These are phyloP conservation scores for Solioccasus polychromus DNA, from an alignment of 768 basidiomycete genomes.

Conservation along the genomic window DNA sequence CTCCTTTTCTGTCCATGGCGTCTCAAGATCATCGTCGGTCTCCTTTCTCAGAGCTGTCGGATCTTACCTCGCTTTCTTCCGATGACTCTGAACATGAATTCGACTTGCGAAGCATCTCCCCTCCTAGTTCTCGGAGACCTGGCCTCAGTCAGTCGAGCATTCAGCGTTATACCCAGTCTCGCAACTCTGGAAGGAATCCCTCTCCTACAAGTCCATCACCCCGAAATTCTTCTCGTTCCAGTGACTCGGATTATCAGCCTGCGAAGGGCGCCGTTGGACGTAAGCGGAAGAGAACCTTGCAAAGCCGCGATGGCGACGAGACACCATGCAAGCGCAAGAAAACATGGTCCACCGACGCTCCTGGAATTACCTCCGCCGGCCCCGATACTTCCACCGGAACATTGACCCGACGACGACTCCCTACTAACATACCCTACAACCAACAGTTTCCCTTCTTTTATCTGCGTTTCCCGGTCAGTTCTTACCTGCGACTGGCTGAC, in stretches of 20 bases:
- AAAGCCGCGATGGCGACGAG: slow-evolving; percentile 8
- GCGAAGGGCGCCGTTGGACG: slow-evolving; percentile 8
- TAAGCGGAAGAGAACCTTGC: slow-evolving; percentile 20
- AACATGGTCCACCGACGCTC: not conserved
- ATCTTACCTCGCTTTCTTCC: slow-evolving; percentile 27
- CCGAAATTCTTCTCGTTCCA: slow-evolving; percentile 1
- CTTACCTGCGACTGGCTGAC: slow-evolving; percentile 44
- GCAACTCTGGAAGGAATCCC: not conserved
- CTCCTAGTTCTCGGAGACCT: slow-evolving; percentile 23
- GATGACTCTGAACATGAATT: not conserved
- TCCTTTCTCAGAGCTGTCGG: slow-evolving; percentile 27
- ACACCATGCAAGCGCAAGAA: slow-evolving; percentile 14
- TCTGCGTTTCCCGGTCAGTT: slow-evolving; percentile 64
- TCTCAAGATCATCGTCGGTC: slow-evolving; percentile 18
- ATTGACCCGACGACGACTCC: slow-evolving; percentile 46
- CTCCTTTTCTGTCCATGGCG: not conserved
- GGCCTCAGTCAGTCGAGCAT: not conserved
- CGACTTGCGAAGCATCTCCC: slow-evolving; percentile 12
- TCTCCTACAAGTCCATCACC: not conserved
- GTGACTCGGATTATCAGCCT: slow-evolving; percentile 15
- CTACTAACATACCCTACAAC: slow-evolving; percentile 44
- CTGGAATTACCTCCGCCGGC: not conserved
- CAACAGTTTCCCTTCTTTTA: slow-evolving; percentile 61
- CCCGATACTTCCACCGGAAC: not conserved
- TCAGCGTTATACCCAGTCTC: not conserved